Conservation (phyloP, 179 eudicot species). For the Corrigiola litoralis region DNA sequence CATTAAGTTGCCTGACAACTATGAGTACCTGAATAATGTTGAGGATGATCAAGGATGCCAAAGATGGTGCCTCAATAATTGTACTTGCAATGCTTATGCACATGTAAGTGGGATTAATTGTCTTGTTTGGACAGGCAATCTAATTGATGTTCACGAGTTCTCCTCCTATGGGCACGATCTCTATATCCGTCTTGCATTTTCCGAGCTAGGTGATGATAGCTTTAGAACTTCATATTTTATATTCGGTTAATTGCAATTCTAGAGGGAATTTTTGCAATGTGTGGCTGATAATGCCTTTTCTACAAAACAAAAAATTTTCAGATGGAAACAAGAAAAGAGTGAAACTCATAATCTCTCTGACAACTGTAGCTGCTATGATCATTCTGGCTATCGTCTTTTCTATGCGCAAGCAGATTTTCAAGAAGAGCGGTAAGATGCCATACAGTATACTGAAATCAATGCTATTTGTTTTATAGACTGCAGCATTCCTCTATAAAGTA, state of each 20-base stretch:
- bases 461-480: too few relatives aligned
- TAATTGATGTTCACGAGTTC: conserved; percentile 15
- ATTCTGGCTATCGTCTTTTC: too few relatives aligned
- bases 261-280: background rate
- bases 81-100: conserved; percentile 18
- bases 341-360: too few relatives aligned
- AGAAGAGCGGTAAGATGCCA: too few relatives aligned
- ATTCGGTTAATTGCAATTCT: background rate
- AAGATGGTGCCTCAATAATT: conserved; percentile 15
- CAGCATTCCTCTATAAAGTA: too few relatives aligned
- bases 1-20: conserved; percentile 32
- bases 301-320: too few relatives aligned
- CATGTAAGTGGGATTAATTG: conserved; percentile 13
- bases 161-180: conserved; percentile 10
- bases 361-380: too few relatives aligned
- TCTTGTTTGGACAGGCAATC: conserved; percentile 9
- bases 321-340: too few relatives aligned
- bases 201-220: conserved; percentile 6
- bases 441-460: too few relatives aligned
- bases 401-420: too few relatives aligned
- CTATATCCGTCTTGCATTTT: conserved; percentile 12
- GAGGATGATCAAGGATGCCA: too few relatives aligned
- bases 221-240: too few relatives aligned
- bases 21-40: conserved; percentile 11
- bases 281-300: background rate